phyloP scores from a whole-genome alignment of 352 stramenopile genomes.

The Phytopythium montanum region DNA sequence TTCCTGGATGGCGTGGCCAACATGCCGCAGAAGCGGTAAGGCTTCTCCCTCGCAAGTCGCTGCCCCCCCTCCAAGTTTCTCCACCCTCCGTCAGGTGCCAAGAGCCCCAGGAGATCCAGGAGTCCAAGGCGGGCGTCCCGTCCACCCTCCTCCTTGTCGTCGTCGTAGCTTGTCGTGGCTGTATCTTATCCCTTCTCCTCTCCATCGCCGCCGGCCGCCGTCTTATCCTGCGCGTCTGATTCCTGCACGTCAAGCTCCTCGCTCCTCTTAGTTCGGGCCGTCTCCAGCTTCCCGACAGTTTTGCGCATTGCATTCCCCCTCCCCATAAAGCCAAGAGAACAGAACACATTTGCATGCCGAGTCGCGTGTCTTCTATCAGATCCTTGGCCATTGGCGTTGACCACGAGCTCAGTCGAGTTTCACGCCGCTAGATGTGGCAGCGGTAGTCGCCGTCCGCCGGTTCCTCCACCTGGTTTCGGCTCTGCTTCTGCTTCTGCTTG shows the following conservation, averaged over 20 bases:
- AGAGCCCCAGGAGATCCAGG: background rate
- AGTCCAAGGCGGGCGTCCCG: background rate
- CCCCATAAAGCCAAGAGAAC: background rate
- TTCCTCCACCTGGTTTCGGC: background rate
- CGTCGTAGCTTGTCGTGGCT: slow-evolving; percentile 6
- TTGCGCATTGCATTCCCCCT: background rate
- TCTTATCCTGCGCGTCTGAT: background rate
- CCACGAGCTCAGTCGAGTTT: no score
- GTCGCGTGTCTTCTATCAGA: background rate
- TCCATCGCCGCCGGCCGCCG: no score
- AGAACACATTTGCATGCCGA: background rate
- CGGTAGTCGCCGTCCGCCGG: slow-evolving; percentile 3
- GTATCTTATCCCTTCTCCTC: slow-evolving; percentile 2
- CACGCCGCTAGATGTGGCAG: slow-evolving; percentile 5
- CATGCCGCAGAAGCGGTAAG: slow-evolving; percentile 79
- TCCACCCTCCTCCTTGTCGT: background rate
- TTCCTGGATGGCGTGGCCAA: slow-evolving; percentile 81
- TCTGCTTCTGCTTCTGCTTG: background rate
- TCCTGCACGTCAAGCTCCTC: background rate
- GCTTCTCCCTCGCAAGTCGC: background rate
- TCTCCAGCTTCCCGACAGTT: background rate
- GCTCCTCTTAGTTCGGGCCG: background rate
- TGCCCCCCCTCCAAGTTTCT: background rate
- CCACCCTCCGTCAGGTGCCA: background rate
- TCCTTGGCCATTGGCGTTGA: no score